phyloP scores from a whole-genome alignment of 345 rosid species.

The Sonneratia alba region DNA sequence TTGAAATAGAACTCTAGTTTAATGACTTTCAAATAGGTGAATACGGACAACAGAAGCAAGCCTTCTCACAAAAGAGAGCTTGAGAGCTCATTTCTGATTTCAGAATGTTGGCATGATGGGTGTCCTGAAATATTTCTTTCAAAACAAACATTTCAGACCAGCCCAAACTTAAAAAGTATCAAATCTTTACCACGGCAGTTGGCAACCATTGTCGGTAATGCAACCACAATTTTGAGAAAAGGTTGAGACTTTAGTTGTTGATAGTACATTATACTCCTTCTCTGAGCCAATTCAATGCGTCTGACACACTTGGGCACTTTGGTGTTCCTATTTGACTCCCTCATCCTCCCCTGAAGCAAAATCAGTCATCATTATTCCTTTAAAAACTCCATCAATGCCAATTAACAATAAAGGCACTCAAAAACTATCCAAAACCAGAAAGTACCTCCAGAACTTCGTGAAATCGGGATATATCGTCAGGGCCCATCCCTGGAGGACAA shows the following conservation, averaged over 20 bases:
- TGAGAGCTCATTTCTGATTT: not conserved
- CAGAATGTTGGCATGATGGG: not conserved
- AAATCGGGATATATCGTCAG: slow-evolving; percentile 77
- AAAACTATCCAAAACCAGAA: not conserved
- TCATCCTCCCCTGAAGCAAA: slow-evolving; percentile 63
- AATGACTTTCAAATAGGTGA: not conserved
- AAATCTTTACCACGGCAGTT: slow-evolving; percentile 66
- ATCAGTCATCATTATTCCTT: not conserved
- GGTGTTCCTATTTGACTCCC: slow-evolving; percentile 53
- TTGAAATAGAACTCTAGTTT: not conserved
- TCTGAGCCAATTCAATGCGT: slow-evolving; percentile 63
- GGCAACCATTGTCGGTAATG: slow-evolving; percentile 88
- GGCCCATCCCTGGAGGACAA: slow-evolving; percentile 88
- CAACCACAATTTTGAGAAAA: slow-evolving; percentile 84
- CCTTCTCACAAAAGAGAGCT: not conserved
- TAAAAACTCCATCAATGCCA: slow-evolving; percentile 5
- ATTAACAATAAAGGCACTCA: not conserved
- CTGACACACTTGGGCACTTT: slow-evolving; percentile 52
- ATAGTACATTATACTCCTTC: slow-evolving; percentile 84
- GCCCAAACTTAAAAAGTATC: not conserved
- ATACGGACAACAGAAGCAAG: not conserved
- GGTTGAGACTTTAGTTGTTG: slow-evolving; percentile 71
- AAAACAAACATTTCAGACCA: not conserved
- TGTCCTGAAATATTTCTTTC: not conserved
- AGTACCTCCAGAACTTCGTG: slow-evolving; percentile 81